Percentiles rank a stretch among this genome's conserved stretches.
Conservation (phyloP, 2,329 filamentous ascomycete genomes). For the Monilinia vaccinii-corymbosi region DNA sequence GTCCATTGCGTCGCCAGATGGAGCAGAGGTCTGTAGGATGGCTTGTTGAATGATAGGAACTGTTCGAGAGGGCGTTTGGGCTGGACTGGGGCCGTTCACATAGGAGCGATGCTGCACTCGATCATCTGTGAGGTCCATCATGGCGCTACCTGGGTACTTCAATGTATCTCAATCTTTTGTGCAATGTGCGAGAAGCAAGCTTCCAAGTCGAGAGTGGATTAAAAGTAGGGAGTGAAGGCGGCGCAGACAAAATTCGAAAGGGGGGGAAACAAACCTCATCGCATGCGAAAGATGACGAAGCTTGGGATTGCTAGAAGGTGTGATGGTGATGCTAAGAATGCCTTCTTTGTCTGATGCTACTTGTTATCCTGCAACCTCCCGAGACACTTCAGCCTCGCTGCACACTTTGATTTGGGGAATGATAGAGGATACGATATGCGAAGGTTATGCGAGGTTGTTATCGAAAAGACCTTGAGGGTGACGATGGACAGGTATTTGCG, state of each 20-base stretch:
- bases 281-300: neutral
- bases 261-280: constrained; percentile 7
- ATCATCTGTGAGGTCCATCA: constrained; percentile 27
- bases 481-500: neutral
- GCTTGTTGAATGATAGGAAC: constrained; percentile 49
- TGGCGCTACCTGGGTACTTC: constrained; percentile 22
- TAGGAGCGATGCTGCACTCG: constrained; percentile 25
- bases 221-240: neutral
- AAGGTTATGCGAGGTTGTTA: neutral
- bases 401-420: neutral
- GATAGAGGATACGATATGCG: neutral
- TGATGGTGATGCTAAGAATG: neutral
- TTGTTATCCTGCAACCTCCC: constrained; percentile 21
- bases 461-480: neutral
- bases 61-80: constrained; percentile 31
- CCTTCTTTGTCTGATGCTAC: constrained; percentile 11
- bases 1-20: constrained; percentile 53
- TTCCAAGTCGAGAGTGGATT: neutral
- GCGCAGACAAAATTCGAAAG: neutral
- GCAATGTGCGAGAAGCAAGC: neutral
- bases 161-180: constrained; percentile 2
- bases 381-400: constrained; percentile 26
- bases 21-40: constrained; percentile 49
- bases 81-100: constrained; percentile 19
- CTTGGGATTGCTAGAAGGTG: neutral